Percentiles rank a stretch among this genome's conserved stretches.
phyloP scores from a whole-genome alignment of 2,329 filamentous ascomycete genomes.

The Colletotrichum cuscutae region DNA sequence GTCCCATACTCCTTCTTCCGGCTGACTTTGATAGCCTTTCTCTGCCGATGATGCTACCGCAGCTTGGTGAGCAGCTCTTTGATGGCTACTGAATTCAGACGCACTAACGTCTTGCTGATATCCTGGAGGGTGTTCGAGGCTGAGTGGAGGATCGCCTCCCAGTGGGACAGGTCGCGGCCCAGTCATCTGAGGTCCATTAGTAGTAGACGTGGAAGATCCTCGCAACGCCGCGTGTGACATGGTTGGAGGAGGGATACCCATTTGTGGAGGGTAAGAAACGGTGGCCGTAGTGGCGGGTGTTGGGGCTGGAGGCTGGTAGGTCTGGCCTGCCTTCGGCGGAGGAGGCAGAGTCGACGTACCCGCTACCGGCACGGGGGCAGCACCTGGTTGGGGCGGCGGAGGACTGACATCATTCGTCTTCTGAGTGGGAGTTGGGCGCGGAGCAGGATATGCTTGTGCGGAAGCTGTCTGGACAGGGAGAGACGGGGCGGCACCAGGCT shows the following conservation, averaged over 20 bases:
- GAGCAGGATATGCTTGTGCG: slow-evolving; percentile 45
- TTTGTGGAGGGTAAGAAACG: slow-evolving; percentile 56
- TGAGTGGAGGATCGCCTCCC: slow-evolving; percentile 39
- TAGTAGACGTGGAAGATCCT: slow-evolving; percentile 56
- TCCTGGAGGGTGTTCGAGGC: slow-evolving; percentile 60
- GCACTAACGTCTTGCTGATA: slow-evolving; percentile 67
- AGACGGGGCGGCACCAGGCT: slow-evolving; percentile 57
- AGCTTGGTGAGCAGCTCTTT: slow-evolving; percentile 53
- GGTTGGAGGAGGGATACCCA: slow-evolving; percentile 61
- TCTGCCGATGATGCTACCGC: slow-evolving; percentile 43
- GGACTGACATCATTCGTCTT: slow-evolving; percentile 49
- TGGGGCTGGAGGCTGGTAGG: slow-evolving; percentile 47
- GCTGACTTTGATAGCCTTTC: slow-evolving; percentile 39
- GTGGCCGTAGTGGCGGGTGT: slow-evolving; percentile 45
- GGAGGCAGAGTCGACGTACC: slow-evolving; percentile 53
- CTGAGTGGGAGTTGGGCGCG: slow-evolving; percentile 56
- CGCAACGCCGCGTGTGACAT: slow-evolving; percentile 53
- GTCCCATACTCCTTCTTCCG: slow-evolving; percentile 62
- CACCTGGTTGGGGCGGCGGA: slow-evolving; percentile 67
- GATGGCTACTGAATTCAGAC: slow-evolving; percentile 60
- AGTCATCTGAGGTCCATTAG: slow-evolving; percentile 41
- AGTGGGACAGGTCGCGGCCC: slow-evolving; percentile 41
- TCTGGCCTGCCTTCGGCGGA: slow-evolving; percentile 62
- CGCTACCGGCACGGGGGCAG: slow-evolving; percentile 56
- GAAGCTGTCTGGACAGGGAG: slow-evolving; percentile 56